Conservation (phyloP, 75 land plant species). For the Cunninghamia lanceolata region DNA sequence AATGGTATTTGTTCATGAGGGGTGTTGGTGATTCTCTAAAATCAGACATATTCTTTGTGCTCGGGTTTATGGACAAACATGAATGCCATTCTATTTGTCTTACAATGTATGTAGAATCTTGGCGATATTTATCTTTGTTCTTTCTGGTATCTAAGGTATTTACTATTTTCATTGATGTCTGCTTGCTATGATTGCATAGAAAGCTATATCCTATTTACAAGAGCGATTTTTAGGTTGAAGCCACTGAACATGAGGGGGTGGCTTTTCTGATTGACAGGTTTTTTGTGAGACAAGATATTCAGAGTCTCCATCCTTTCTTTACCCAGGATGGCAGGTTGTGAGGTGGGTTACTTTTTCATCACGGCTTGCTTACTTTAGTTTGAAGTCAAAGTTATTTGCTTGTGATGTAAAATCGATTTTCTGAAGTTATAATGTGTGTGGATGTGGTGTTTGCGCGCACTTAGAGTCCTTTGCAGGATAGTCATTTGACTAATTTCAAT, state of each 20-base stretch:
- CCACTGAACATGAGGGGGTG: not conserved
- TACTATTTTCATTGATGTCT: no score
- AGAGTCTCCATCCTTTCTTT: not conserved
- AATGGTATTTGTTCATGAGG: not conserved
- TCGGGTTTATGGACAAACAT: not conserved
- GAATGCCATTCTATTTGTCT: not conserved
- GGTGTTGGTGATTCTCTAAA: not conserved
- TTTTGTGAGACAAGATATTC: not conserved
- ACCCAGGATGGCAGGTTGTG: not conserved
- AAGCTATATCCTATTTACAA: not conserved
- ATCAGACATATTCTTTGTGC: not conserved
- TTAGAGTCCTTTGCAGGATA: not conserved
- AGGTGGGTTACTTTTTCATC: not conserved
- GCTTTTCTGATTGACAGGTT: not conserved
- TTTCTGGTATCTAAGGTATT: no score
- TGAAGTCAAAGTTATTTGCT: not conserved
- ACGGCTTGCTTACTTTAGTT: not conserved
- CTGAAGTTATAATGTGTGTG: not conserved
- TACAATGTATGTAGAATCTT: not conserved
- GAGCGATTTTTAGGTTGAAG: not conserved
- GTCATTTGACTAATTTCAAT: not conserved
- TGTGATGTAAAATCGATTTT: not conserved
- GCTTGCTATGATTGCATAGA: no score
- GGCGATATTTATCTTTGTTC: not conserved
- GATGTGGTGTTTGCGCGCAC: not conserved